Percentiles rank a stretch among this genome's conserved stretches.
These are phyloP conservation scores for Centella asiatica DNA, from an alignment of 129 eudicot species.

Conservation along the genomic window DNA sequence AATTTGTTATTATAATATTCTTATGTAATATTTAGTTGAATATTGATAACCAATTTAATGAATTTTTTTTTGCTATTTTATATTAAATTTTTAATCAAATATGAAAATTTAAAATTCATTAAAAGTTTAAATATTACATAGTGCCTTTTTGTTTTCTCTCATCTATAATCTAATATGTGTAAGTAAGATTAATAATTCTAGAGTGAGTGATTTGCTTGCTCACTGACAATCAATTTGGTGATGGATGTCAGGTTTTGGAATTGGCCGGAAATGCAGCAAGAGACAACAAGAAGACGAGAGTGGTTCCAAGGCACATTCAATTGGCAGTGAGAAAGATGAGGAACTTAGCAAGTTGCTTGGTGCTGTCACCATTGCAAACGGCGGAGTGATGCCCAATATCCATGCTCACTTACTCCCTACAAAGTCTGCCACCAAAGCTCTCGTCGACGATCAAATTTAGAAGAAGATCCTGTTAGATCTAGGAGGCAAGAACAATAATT, in stretches of 20 bases:
- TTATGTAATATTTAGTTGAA: no score
- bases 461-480: no score
- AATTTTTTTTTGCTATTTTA: no score
- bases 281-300: slow-evolving; percentile 29
- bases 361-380: slow-evolving; percentile 30
- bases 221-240: neutral
- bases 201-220: neutral
- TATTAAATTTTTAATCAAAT: no score
- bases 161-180: neutral
- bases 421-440: no score
- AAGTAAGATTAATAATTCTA: neutral
- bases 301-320: slow-evolving; percentile 25
- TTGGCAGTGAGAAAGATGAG: slow-evolving; percentile 36
- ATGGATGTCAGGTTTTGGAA: slow-evolving; percentile 21
- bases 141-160: no score
- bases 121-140: no score
- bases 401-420: slow-evolving; percentile 28
- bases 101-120: no score
- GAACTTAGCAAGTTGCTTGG: slow-evolving; percentile 24
- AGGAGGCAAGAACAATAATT: no score
- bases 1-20: no score
- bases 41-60: no score
- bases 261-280: slow-evolving; percentile 37
- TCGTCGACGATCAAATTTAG: no score
- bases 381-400: slow-evolving; percentile 34